Base-by-base conservation (phyloP, 2,329 filamentous ascomycete genomes). In the Xylariaceae sp. region DNA sequence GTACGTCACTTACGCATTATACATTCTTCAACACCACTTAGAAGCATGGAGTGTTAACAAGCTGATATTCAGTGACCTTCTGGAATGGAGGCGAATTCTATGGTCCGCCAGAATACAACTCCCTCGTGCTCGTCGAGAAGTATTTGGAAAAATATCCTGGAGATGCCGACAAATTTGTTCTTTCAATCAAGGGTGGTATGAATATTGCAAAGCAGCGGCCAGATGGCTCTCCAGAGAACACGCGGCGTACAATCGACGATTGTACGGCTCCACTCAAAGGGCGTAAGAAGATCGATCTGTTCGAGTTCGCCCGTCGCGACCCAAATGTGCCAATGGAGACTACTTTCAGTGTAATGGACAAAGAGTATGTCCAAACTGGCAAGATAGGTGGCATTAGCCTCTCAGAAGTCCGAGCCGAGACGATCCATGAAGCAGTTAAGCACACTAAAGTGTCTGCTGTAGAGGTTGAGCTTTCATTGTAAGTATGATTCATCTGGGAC, bases 21-120 rank as follows among this genome's bases (percentile, higher is more conserved):
- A 4, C 13, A 14, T 38, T 38, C 34, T 16, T 38, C 34, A 3
- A 14, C 4, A 14, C 34, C 13, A 13, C 13, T 38, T 3, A 38
- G 34, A 38, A 38, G 34, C 13, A 28, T 13, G 34, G 13, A 38
- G 34, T 5, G 16, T 10, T 38, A 9, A 38, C 16, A 16, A 5
- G 4, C 34, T 14, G 16, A 16, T 38, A 14, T 14, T 16, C 16
- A 38, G 34, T 65, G 45, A 67, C 69, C 59, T 70, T 72, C 51
- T 83, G 80, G 79, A 82, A 82, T 51, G 79, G 71, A 6, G 79
- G 75, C 52, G 76, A 81, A 57, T 73, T 83, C 56, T 84, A 84
- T 66, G 81, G 81, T 14, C 62, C 69, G 2, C 73, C 73, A 0
- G 71, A 77, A 14, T 71, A 72, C 55, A 81, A 83, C 64, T 79